Conservation (phyloP, 495 filamentous ascomycete species). For the Elasticomyces elasticus region DNA sequence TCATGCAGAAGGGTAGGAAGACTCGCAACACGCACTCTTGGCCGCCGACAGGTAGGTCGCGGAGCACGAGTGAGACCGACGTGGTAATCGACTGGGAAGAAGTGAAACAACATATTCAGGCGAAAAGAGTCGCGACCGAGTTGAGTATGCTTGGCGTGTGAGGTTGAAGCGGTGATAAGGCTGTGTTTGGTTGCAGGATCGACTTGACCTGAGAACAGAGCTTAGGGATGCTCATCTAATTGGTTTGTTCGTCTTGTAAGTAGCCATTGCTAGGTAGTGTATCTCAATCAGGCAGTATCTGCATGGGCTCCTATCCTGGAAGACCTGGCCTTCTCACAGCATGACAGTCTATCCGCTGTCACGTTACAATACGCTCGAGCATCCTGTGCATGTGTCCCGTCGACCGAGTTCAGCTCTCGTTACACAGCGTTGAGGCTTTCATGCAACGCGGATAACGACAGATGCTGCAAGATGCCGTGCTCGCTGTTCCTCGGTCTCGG, state of each 20-base stretch:
- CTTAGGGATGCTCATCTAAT: no score
- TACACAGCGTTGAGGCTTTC: background rate
- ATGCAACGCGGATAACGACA: background rate
- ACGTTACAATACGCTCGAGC: background rate
- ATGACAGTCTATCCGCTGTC: background rate
- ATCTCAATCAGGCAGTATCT: background rate
- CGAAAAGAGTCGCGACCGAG: background rate
- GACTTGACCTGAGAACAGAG: no score
- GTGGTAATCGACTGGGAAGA: background rate
- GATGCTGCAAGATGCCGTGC: background rate
- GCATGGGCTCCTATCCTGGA: background rate
- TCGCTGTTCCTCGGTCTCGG: background rate
- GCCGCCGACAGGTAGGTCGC: conserved; percentile 1
- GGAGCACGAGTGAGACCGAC: background rate
- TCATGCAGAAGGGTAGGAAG: background rate
- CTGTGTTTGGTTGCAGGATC: no score
- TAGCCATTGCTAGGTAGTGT: background rate
- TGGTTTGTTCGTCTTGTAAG: no score
- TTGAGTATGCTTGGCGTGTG: background rate
- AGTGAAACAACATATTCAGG: no score
- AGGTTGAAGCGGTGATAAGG: no score
- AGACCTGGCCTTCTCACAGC: background rate
- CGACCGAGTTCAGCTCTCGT: background rate
- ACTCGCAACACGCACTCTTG: background rate
- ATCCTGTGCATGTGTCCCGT: background rate